A percentile compares a stretch with the other conserved stretches of the same genome.
These are phyloP conservation scores for Phallus indusiatus DNA, from an alignment of 768 basidiomycete genomes.

Conservation along the genomic window DNA sequence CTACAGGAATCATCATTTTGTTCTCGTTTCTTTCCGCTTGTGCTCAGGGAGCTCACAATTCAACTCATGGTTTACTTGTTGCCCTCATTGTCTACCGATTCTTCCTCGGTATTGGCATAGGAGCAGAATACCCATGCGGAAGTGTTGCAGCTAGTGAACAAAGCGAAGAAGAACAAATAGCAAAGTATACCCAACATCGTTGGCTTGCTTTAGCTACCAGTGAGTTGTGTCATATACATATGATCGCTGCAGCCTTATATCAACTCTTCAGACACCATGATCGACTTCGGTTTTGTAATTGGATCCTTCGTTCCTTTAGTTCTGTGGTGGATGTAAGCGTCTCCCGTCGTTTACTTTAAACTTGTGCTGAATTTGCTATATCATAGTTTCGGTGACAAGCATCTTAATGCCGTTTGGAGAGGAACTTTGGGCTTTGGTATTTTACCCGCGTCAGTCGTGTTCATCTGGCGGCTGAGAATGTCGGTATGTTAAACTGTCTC, in stretches of 20 bases:
- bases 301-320: constrained; percentile 77
- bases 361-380: too few relatives aligned
- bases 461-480: constrained; percentile 83
- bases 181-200: constrained; percentile 23
- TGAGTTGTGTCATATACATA: constrained; percentile 29
- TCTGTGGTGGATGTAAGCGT: constrained; percentile 76
- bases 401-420: constrained; percentile 5
- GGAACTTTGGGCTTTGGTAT: constrained; percentile 45
- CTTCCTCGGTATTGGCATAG: constrained; percentile 29
- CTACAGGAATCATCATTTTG: constrained; percentile 27
- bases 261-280: constrained; percentile 59
- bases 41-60: constrained; percentile 23
- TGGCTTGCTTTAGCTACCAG: constrained; percentile 49
- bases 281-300: constrained; percentile 75
- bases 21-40: constrained; percentile 27
- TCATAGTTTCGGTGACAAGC: neutral
- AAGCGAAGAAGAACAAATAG: constrained; percentile 27
- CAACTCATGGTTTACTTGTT: constrained; percentile 21
- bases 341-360: neutral
- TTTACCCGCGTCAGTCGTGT: constrained; percentile 70
- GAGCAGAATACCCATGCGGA: constrained; percentile 26
- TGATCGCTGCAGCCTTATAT: neutral
- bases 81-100: constrained; percentile 27
- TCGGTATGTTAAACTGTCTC: constrained; percentile 18
- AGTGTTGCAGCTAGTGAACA: constrained; percentile 24